Conservation (phyloP, 768 basidiomycete species). For the Termitomyces sp. region DNA sequence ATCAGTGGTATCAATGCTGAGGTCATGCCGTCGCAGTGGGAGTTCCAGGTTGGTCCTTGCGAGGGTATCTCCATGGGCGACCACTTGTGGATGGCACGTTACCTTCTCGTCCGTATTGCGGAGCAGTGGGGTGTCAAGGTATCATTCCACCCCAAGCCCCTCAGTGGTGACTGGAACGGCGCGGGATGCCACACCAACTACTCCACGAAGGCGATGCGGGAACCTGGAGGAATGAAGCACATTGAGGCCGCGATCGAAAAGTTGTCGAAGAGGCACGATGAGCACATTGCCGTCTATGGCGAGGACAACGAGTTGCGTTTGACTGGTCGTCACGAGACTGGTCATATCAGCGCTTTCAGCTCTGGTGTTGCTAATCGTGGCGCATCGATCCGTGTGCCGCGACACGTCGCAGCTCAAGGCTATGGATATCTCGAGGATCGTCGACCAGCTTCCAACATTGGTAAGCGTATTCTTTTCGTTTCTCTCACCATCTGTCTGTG, state of each 20-base stretch:
- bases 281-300: conserved; percentile 97
- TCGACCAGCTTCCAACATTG: conserved; percentile 97
- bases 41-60: conserved; percentile 99
- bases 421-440: conserved; percentile 96
- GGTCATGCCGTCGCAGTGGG: conserved; percentile 99
- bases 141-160: conserved; percentile 99
- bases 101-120: conserved; percentile 91
- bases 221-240: conserved; percentile 86
- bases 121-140: conserved; percentile 98
- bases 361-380: conserved; percentile 98
- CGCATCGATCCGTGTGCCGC: conserved; percentile 93
- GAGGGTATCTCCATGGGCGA: conserved; percentile 98
- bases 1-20: conserved; percentile 99
- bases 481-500: neutral
- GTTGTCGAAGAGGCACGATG: conserved; percentile 82
- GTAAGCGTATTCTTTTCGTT: conserved; percentile 39
- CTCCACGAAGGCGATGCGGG: conserved; percentile 92
- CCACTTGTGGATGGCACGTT: conserved; percentile 99
- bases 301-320: conserved; percentile 96
- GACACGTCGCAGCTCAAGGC: conserved; percentile 89
- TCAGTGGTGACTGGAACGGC: conserved; percentile 98
- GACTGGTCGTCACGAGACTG: conserved; percentile 97
- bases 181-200: conserved; percentile 99
- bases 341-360: conserved; percentile 86
- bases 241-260: conserved; percentile 96